Percentiles rank a stretch among this genome's conserved stretches.
These are phyloP conservation scores for Mycena vitilis DNA, from an alignment of 768 basidiomycete genomes.

Conservation along the genomic window DNA sequence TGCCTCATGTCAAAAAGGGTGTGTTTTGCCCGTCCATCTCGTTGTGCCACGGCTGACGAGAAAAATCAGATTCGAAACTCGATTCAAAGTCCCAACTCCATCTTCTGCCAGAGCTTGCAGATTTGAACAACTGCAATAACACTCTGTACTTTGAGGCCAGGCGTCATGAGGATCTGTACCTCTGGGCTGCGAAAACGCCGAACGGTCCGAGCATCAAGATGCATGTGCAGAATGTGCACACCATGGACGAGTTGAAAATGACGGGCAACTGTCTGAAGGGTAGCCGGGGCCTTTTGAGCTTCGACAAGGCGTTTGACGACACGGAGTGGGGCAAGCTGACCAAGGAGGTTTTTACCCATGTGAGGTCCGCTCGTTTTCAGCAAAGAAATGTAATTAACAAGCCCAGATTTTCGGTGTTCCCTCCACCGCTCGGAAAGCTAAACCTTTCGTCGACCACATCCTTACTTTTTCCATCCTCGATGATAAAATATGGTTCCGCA, in stretches of 20 bases:
- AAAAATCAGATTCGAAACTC: constrained; percentile 86
- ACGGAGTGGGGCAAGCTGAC: constrained; percentile 87
- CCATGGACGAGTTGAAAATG: constrained; percentile 99
- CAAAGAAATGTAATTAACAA: not conserved
- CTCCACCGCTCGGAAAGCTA: constrained; percentile 87
- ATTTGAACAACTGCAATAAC: constrained; percentile 98
- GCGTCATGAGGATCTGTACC: constrained; percentile 93
- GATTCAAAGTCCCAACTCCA: constrained; percentile 96
- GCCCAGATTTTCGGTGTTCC: constrained; percentile 94
- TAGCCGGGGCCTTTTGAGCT: constrained; percentile 90
- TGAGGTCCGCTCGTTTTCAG: constrained; percentile 51
- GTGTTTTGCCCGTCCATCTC: constrained; percentile 30
- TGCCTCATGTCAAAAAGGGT: constrained; percentile 99
- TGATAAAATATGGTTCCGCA: constrained; percentile 98
- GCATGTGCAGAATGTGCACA: constrained; percentile 98
- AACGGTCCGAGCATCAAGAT: constrained; percentile 98
- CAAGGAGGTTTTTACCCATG: constrained; percentile 96
- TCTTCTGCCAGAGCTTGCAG: constrained; percentile 94
- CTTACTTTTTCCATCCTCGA: constrained; percentile 96
- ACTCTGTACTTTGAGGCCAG: constrained; percentile 97
- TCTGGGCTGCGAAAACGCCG: constrained; percentile 97
- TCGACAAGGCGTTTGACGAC: constrained; percentile 91
- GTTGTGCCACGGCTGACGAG: constrained; percentile 5
- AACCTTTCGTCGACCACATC: constrained; percentile 98
- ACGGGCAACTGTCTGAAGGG: constrained; percentile 99